Evolutionary conservation across 768 basidiomycete species (phyloP).

Genomic region (Daedalea quercina): DNA sequence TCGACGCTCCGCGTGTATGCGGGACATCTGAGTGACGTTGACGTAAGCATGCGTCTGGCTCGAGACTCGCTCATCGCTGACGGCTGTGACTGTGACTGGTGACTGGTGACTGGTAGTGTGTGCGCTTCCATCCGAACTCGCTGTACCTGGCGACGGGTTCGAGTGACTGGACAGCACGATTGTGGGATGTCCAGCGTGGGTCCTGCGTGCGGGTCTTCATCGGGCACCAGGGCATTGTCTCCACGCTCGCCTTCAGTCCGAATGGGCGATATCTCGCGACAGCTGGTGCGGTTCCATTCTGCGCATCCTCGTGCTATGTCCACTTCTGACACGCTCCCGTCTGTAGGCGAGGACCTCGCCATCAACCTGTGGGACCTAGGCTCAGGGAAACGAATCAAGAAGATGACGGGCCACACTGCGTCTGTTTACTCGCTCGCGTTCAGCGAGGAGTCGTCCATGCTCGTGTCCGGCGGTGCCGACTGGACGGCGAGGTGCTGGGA

Average conservation of each 20-base stretch:
- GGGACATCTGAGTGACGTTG: slow-evolving; percentile 94
- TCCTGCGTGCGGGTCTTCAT: slow-evolving; percentile 92
- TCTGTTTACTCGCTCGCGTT: slow-evolving; percentile 89
- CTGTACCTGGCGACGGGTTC: slow-evolving; percentile 96
- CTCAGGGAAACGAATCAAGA: slow-evolving; percentile 91
- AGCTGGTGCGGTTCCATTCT: slow-evolving; percentile 46
- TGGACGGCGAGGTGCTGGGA: slow-evolving; percentile 99
- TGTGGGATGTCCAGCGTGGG: slow-evolving; percentile 98
- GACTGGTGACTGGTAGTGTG: no score
- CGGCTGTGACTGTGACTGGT: neutral
- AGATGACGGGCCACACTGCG: slow-evolving; percentile 89
- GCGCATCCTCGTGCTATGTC: neutral
- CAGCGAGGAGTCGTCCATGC: slow-evolving; percentile 83
- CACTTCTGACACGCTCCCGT: neutral
- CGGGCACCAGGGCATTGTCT: slow-evolving; percentile 87
- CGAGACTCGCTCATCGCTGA: neutral
- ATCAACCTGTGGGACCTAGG: slow-evolving; percentile 97
- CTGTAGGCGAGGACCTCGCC: slow-evolving; percentile 79
- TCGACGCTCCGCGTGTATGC: slow-evolving; percentile 87
- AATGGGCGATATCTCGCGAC: slow-evolving; percentile 93
- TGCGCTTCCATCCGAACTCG: slow-evolving; percentile 96
- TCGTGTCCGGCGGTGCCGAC: slow-evolving; percentile 89
- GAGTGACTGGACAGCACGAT: slow-evolving; percentile 88
- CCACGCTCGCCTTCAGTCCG: slow-evolving; percentile 82
- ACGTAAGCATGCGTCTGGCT: slow-evolving; percentile 50